Evolutionary conservation across 495 filamentous ascomycete genomes (phyloP), one percentile per base, ranked within the genome.

Genomic region (Podospora tetraspora): DNA sequence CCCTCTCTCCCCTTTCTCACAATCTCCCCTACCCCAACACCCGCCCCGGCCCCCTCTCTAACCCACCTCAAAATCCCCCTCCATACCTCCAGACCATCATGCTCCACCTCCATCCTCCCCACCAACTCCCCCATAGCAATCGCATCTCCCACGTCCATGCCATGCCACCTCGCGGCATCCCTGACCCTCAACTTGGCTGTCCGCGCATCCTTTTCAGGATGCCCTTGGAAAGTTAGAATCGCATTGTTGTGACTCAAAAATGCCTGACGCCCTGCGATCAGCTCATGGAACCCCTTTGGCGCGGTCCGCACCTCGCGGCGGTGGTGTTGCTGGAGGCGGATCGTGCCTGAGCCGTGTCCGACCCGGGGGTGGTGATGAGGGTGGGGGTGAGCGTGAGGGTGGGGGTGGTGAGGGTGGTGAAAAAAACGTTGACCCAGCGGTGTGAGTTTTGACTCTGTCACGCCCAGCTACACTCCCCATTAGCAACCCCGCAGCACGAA

Each of bases 221-320:
- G 83, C 1, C 81, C 82, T 65, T 84, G 83, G 43, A 84, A 81
- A 3, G 82, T 83, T 22, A 84, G 69, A 56, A 84, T 76, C 6
- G 76, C 74, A 69, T 78, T 78, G 64, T 71, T 74, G 58, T 79
- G 72, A 60, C 77, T 81, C 12, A 83, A 59, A 56, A 84, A 79
- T 19, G 70, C 67, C 69, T 84, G 77, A 66, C 79, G 77, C 0
- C 72, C 76, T n/a, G 76, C 77, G 1, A 81, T 71, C 63, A 84
- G 67, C 29, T 68, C 62, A 6, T 69, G 22, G 37, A 84, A 84
- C 0, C 74, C 75, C 12, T 72, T 58, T 0, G 80, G 78, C 1
- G 72, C 63, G 0, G 52, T 70, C 22, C 72, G 74, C 13, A 83
- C 77, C 27, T 76, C 78, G 3, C 81, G 77, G 3, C 80, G 75